phyloP scores from a whole-genome alignment of 495 filamentous ascomycete species.

The Filosporella fistucella region DNA sequence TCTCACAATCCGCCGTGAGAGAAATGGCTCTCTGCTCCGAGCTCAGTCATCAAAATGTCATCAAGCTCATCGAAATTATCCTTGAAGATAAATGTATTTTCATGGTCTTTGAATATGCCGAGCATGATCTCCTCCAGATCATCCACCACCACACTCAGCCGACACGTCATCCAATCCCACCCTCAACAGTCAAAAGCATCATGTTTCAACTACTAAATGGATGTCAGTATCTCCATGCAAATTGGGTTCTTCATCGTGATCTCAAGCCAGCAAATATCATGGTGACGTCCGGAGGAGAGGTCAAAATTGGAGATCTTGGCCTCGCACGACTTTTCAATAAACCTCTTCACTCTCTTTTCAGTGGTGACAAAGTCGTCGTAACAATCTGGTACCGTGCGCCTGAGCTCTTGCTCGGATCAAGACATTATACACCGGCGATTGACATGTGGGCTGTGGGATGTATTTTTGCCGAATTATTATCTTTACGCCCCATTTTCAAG shows the following conservation, averaged over 20 bases:
- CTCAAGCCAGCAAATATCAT: conserved; percentile 99
- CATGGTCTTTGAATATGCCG: conserved; percentile 99
- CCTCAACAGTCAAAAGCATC: conserved; percentile 82
- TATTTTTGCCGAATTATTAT: conserved; percentile 93
- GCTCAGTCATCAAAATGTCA: conserved; percentile 83
- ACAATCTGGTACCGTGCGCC: conserved; percentile 99
- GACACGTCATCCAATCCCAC: conserved; percentile 80
- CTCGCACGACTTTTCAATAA: conserved; percentile 92
- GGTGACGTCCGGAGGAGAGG: conserved; percentile 83
- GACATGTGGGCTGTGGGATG: conserved; percentile 98
- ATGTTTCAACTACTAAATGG: conserved; percentile 94
- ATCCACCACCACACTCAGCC: conserved; percentile 96
- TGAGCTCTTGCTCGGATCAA: conserved; percentile 82
- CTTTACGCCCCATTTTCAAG: conserved; percentile 93
- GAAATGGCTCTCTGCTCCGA: conserved; percentile 99
- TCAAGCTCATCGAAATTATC: conserved; percentile 91
- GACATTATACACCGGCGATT: conserved; percentile 94
- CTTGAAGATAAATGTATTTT: conserved; percentile 98
- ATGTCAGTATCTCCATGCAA: conserved; percentile 88
- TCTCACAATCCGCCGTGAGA: conserved; percentile 93
- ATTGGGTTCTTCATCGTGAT: conserved; percentile 97
- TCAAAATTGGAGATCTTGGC: conserved; percentile 92
- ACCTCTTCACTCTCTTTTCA: conserved; percentile 83
- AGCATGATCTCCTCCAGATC: conserved; percentile 95
- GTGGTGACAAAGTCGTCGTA: conserved; percentile 96